Evolutionary conservation across 345 rosid genomes (phyloP).

Genomic region (Eucalyptus melliodora): DNA sequence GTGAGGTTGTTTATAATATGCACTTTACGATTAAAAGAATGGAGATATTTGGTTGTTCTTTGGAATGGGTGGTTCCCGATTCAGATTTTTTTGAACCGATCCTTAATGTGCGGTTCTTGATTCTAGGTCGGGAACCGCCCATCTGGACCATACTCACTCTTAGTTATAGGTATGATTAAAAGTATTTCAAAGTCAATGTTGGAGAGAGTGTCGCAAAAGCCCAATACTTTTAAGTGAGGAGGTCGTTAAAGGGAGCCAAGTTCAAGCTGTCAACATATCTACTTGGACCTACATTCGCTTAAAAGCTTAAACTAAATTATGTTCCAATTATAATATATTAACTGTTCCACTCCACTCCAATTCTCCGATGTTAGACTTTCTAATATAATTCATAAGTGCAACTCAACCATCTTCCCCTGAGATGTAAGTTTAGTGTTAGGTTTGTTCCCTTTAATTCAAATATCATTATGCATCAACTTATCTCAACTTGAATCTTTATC

Average conservation of each 20-base stretch:
- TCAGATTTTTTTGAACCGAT: too few relatives aligned
- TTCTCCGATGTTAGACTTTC: neutral
- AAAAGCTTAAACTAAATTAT: neutral
- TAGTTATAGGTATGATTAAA: neutral
- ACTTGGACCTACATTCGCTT: neutral
- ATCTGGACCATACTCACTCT: fast-evolving
- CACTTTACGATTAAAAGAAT: too few relatives aligned
- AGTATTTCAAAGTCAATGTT: neutral
- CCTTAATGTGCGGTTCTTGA: fast-evolving
- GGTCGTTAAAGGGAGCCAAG: too few relatives aligned
- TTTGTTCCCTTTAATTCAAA: neutral
- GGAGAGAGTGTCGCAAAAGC: too few relatives aligned
- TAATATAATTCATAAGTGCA: neutral
- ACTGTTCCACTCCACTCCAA: neutral
- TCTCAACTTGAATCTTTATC: too few relatives aligned
- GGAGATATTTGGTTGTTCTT: too few relatives aligned
- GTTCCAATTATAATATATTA: neutral
- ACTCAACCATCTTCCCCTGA: neutral
- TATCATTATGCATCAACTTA: neutral
- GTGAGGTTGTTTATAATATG: too few relatives aligned
- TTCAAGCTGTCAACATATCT: too few relatives aligned
- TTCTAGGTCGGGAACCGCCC: too few relatives aligned
- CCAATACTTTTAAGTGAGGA: too few relatives aligned
- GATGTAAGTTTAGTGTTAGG: neutral
- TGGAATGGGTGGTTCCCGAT: fast-evolving